phyloP scores from a whole-genome alignment of 352 stramenopile genomes.

The Globisporangium carolinianum region DNA sequence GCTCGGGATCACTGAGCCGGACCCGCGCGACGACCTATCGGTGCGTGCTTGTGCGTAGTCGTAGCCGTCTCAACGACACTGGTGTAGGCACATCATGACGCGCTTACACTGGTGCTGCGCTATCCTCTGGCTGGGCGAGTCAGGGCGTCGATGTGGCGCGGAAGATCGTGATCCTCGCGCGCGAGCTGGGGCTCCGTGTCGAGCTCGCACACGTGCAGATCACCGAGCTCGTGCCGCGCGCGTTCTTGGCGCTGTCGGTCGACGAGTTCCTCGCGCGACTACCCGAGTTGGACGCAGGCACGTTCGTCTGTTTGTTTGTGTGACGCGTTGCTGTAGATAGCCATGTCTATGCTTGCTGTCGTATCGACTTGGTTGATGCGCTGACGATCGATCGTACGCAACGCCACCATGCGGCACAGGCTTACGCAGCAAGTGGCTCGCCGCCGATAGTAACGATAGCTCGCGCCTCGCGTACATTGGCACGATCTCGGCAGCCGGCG shows the following conservation, averaged over 20 bases:
- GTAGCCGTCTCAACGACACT: no score
- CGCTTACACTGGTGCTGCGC: not conserved
- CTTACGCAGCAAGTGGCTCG: not conserved
- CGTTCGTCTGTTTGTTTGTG: not conserved
- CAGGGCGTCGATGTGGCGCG: conserved; percentile 59
- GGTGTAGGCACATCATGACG: not conserved
- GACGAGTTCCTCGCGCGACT: conserved; percentile 51
- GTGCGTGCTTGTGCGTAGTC: conserved; percentile 1
- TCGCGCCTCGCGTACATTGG: conserved; percentile 49
- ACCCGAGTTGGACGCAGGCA: conserved; percentile 27
- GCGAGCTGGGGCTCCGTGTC: conserved; percentile 32
- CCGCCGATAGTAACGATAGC: conserved; percentile 6
- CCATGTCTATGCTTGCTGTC: not conserved
- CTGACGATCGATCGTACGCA: no score
- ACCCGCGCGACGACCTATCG: conserved; percentile 58
- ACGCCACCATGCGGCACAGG: not conserved
- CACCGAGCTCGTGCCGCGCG: conserved; percentile 32
- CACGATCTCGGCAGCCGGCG: conserved; percentile 30
- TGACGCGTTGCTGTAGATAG: no score
- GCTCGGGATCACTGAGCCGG: conserved; percentile 58
- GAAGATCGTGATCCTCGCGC: conserved; percentile 63
- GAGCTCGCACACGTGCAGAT: conserved; percentile 35
- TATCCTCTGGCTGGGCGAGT: not conserved
- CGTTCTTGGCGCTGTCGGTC: conserved; percentile 30
- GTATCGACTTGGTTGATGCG: not conserved